A percentile compares a stretch with the other conserved stretches of the same genome.
phyloP scores from a whole-genome alignment of 768 basidiomycete genomes.

The Suillus fuscotomentosus region DNA sequence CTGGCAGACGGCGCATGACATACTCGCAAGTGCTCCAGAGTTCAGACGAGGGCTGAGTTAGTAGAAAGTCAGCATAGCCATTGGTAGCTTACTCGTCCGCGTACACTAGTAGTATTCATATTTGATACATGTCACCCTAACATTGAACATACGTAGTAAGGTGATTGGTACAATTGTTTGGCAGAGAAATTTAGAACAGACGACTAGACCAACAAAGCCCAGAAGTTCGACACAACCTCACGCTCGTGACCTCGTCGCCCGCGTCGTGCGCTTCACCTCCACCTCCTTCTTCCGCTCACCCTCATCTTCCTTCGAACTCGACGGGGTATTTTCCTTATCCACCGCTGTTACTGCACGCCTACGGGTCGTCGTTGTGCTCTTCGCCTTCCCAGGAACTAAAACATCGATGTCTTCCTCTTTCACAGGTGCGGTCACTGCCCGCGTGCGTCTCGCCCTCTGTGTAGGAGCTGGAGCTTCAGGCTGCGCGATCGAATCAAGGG shows the following conservation, averaged over 20 bases:
- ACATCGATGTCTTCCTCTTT: constrained; percentile 10
- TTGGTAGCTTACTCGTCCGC: not conserved
- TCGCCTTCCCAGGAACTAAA: not conserved
- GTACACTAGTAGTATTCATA: no score
- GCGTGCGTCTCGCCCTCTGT: constrained; percentile 5
- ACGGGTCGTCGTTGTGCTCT: constrained; percentile 2
- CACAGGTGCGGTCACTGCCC: constrained; percentile 4
- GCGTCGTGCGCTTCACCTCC: constrained; percentile 8
- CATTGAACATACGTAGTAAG: not conserved
- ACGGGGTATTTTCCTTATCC: constrained; percentile 15
- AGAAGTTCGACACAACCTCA: not conserved
- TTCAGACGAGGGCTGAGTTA: constrained; percentile 3
- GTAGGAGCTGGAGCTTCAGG: constrained; percentile 2
- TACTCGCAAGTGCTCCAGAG: constrained; percentile 25
- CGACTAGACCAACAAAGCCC: not conserved
- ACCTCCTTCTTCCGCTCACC: constrained; percentile 8
- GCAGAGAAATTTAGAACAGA: not conserved
- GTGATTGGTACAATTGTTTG: not conserved
- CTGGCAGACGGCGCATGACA: constrained; percentile 11
- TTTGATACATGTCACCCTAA: not conserved
- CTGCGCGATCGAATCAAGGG: constrained; percentile 10
- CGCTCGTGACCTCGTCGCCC: constrained; percentile 5
- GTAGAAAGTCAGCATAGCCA: not conserved
- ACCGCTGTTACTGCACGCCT: constrained; percentile 3
- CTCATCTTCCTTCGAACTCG: constrained; percentile 12